Conservation (phyloP, 257 asterid genomes). For the Catharanthus roseus region DNA sequence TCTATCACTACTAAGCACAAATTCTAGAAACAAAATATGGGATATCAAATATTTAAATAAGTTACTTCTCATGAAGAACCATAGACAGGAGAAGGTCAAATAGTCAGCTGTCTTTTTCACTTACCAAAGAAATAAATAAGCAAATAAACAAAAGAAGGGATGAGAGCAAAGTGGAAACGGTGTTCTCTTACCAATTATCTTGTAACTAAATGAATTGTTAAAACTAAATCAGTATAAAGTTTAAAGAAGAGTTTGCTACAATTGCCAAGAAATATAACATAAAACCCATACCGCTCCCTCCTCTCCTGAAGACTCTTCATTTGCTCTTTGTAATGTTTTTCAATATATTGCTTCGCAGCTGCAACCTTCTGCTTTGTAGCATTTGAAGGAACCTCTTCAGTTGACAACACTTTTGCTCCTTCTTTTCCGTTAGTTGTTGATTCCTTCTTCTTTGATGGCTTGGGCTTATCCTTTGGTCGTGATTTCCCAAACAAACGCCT, state of each 20-base stretch:
- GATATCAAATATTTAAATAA: background rate
- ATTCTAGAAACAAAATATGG: background rate
- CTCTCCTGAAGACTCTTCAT: conserved; percentile 95
- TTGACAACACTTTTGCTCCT: conserved; percentile 45
- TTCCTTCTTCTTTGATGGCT: conserved; percentile 65
- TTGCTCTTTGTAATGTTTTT: conserved; percentile 95
- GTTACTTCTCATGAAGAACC: background rate
- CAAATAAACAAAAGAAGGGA: background rate
- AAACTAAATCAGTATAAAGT: conserved; percentile 8
- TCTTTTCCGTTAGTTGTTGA: conserved; percentile 52
- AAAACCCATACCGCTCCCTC: conserved; percentile 69
- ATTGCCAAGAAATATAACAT: conserved; percentile 2
- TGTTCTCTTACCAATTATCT: background rate
- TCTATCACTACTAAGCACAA: background rate
- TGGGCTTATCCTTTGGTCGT: conserved; percentile 63
- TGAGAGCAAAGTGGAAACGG: background rate
- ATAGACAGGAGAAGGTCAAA: background rate
- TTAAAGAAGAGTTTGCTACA: conserved; percentile 4
- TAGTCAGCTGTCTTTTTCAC: background rate
- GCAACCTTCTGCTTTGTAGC: conserved; percentile 94
- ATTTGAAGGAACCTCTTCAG: conserved; percentile 78
- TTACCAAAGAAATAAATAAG: background rate
- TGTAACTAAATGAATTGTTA: background rate
- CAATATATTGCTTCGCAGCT: conserved; percentile 96
- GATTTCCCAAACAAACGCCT: conserved; percentile 66